A percentile compares a stretch with the other conserved stretches of the same genome.
These are phyloP conservation scores for Vitis cinerea DNA, from an alignment of 164 flowering plant species.

Conservation along the genomic window DNA sequence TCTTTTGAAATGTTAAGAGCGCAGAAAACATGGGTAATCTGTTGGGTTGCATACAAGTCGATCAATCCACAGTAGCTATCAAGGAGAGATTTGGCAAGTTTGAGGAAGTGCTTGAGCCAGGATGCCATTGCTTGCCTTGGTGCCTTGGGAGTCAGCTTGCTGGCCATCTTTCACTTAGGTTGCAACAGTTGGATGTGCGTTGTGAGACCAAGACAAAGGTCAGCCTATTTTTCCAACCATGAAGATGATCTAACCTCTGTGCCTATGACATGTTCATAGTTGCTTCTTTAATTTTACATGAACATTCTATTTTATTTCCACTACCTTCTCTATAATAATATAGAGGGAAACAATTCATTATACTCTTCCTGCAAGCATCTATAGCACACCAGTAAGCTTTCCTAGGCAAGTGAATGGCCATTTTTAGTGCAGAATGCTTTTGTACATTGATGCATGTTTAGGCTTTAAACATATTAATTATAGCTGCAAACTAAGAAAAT, in stretches of 20 bases:
- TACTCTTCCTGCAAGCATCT: no score
- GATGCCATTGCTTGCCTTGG: constrained; percentile 83
- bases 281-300: not conserved
- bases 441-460: no score
- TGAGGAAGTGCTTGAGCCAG: constrained; percentile 67
- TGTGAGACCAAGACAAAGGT: constrained; percentile 86
- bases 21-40: constrained; percentile 48
- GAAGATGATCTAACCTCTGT: not conserved
- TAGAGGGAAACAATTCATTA: no score
- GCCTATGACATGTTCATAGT: not conserved
- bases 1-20: not conserved
- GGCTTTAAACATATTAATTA: no score
- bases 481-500: no score
- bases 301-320: no score
- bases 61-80: constrained; percentile 61
- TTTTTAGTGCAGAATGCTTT: no score
- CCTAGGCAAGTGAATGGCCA: no score
- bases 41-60: constrained; percentile 59
- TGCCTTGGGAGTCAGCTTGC: constrained; percentile 54
- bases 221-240: constrained; percentile 5
- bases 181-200: constrained; percentile 74
- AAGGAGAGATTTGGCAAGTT: constrained; percentile 67
- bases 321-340: no score
- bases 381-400: no score
- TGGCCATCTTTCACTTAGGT: constrained; percentile 61